Conservation (phyloP, 805 yeast genomes). For the Pichia paraexigua region DNA sequence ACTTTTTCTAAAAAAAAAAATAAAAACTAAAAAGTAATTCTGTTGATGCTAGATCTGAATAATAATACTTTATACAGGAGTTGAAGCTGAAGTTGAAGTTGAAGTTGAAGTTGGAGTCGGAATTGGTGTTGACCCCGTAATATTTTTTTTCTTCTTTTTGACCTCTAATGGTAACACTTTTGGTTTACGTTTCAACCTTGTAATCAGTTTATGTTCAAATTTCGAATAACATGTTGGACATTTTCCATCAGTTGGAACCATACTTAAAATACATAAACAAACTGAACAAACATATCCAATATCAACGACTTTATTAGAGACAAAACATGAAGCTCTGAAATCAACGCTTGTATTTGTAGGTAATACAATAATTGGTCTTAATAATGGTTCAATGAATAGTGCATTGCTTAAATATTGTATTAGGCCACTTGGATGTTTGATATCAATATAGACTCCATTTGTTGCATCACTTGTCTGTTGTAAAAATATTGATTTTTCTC, state of each 20-base stretch:
- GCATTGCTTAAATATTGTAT: constrained; percentile 80
- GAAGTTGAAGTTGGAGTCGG: background rate
- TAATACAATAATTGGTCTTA: constrained; percentile 65
- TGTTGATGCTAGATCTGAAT: too few species aligned
- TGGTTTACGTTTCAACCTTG: constrained; percentile 53
- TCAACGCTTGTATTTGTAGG: constrained; percentile 85
- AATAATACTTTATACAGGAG: too few species aligned
- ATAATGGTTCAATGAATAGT: constrained; percentile 75
- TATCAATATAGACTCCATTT: constrained; percentile 72
- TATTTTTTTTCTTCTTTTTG: constrained; percentile 18
- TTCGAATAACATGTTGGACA: constrained; percentile 86
- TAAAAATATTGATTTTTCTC: constrained; percentile 64
- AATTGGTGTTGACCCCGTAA: background rate
- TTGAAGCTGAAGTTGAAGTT: background rate
- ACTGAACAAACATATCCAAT: constrained; percentile 94
- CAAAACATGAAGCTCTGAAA: constrained; percentile 89
- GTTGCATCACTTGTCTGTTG: constrained; percentile 97
- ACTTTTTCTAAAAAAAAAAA: background rate
- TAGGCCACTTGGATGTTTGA: constrained; percentile 64
- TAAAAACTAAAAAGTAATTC: too few species aligned
- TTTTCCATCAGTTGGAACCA: constrained; percentile 52
- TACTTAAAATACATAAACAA: constrained; percentile 73
- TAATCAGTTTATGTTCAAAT: constrained; percentile 59
- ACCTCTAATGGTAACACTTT: constrained; percentile 26
- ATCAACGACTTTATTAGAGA: constrained; percentile 85